A percentile compares a stretch with the other conserved stretches of the same genome.
Evolutionary conservation across 2,329 filamentous ascomycete species (phyloP).

Genomic region (Penicillium sp.): DNA sequence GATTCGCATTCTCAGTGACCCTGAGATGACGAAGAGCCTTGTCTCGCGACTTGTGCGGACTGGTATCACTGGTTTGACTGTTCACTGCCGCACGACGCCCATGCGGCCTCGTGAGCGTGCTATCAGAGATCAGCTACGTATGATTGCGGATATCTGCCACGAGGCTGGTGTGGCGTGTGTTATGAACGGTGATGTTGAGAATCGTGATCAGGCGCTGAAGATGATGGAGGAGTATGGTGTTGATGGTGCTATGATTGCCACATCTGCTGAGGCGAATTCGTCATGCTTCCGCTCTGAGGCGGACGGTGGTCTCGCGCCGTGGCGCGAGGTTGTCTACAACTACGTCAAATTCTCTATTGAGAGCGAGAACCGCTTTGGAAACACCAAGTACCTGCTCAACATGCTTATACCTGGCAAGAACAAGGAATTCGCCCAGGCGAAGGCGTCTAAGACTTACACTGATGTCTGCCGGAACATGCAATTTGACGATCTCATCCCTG

Average conservation of each 20-base stretch:
- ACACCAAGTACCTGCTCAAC: constrained; percentile 87
- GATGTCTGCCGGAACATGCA: constrained; percentile 67
- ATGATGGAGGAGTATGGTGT: constrained; percentile 78
- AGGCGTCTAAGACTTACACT: constrained; percentile 67
- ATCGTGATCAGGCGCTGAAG: constrained; percentile 67
- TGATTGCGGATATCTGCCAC: constrained; percentile 78
- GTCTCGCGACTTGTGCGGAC: constrained; percentile 79
- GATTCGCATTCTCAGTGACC: constrained; percentile 80
- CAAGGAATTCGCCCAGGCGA: constrained; percentile 61
- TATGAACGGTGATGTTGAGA: constrained; percentile 90
- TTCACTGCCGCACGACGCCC: constrained; percentile 93
- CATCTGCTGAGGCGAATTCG: constrained; percentile 84
- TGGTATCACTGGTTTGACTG: constrained; percentile 86
- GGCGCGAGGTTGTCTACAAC: constrained; percentile 73
- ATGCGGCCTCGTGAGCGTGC: constrained; percentile 91
- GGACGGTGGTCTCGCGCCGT: constrained; percentile 70
- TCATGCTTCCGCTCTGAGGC: constrained; percentile 74
- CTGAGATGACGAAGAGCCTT: constrained; percentile 72
- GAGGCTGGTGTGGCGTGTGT: constrained; percentile 86
- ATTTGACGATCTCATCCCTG: constrained; percentile 62
- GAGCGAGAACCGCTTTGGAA: constrained; percentile 82
- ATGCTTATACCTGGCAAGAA: constrained; percentile 84
- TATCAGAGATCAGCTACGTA: constrained; percentile 79
- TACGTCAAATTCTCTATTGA: constrained; percentile 74
- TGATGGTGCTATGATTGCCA: constrained; percentile 97